Evolutionary conservation across 257 asterid species (phyloP).

Genomic region (Anisodus tanguticus): DNA sequence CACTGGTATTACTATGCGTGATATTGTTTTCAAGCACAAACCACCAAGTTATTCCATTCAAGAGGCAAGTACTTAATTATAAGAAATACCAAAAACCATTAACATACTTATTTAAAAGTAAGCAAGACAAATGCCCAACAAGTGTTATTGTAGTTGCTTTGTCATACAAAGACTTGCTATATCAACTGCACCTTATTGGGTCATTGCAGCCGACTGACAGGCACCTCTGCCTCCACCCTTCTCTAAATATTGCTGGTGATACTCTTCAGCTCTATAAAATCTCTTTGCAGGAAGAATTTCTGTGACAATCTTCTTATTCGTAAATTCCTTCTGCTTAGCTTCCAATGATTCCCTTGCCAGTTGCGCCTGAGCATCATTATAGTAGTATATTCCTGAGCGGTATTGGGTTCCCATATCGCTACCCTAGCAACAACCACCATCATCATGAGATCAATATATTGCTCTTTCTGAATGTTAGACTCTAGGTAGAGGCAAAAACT

Average conservation of each 20-base stretch:
- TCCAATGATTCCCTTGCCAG: constrained; percentile 74
- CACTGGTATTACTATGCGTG: not conserved
- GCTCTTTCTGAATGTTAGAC: not conserved
- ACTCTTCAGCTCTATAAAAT: constrained; percentile 91
- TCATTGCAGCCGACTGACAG: constrained; percentile 72
- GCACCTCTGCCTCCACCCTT: constrained; percentile 91
- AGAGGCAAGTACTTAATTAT: not conserved
- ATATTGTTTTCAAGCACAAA: not conserved
- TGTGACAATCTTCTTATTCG: constrained; percentile 65
- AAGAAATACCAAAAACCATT: constrained; percentile 7
- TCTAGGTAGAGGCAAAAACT: not conserved
- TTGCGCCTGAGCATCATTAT: constrained; percentile 86
- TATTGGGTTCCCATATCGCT: constrained; percentile 91
- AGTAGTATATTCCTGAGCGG: constrained; percentile 89
- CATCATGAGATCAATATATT: not conserved
- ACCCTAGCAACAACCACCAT: constrained; percentile 55
- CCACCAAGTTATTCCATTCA: not conserved
- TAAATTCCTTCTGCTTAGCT: constrained; percentile 62
- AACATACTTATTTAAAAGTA: not conserved
- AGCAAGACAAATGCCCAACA: not conserved
- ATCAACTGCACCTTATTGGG: constrained; percentile 84
- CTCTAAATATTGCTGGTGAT: constrained; percentile 94
- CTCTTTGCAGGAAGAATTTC: constrained; percentile 94
- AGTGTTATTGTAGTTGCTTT: not conserved
- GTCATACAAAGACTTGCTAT: not conserved